Percentiles rank a stretch among this genome's conserved stretches.
phyloP scores from a whole-genome alignment of 1,139 yeast species.

The Hyphopichia burtonii region DNA sequence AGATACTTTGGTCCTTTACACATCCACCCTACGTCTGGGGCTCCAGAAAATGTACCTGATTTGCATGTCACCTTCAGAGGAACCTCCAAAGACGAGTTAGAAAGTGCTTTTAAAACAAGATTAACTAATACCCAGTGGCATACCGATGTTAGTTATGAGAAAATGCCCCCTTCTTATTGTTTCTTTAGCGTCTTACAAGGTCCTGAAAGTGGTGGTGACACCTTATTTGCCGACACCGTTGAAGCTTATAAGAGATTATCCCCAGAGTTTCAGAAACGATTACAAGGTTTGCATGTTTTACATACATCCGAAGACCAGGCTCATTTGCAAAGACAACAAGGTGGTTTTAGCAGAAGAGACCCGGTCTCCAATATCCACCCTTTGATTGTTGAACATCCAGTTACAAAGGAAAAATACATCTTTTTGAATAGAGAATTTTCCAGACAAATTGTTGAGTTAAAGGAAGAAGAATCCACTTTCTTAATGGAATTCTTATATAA shows the following conservation, averaged over 20 bases:
- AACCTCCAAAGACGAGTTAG: conserved; percentile 24
- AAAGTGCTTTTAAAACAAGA: conserved; percentile 20
- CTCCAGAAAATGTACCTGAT: conserved; percentile 37
- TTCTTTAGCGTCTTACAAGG: conserved; percentile 38
- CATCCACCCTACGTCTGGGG: conserved; percentile 41
- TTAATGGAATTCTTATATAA: conserved; percentile 23
- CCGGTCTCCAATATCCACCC: conserved; percentile 30
- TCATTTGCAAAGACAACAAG: conserved; percentile 14
- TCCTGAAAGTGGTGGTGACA: conserved; percentile 43
- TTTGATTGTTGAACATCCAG: conserved; percentile 27
- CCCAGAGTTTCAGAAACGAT: conserved; percentile 23
- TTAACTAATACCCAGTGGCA: conserved; percentile 38
- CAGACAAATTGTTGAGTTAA: conserved; percentile 24
- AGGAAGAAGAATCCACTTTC: conserved; percentile 25
- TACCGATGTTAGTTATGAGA: conserved; percentile 40
- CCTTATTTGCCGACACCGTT: conserved; percentile 33
- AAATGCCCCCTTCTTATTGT: conserved; percentile 39
- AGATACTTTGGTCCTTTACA: conserved; percentile 38
- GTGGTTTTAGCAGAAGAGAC: conserved; percentile 25
- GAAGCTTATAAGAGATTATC: conserved; percentile 30
- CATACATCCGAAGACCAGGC: conserved; percentile 28
- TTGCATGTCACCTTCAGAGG: conserved; percentile 34
- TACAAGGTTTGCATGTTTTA: conserved; percentile 25
- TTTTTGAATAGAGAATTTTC: conserved; percentile 26
- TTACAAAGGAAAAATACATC: conserved; percentile 21